Conservation (phyloP, 2,329 filamentous ascomycete species). For the Zasmidium citrigriseum region DNA sequence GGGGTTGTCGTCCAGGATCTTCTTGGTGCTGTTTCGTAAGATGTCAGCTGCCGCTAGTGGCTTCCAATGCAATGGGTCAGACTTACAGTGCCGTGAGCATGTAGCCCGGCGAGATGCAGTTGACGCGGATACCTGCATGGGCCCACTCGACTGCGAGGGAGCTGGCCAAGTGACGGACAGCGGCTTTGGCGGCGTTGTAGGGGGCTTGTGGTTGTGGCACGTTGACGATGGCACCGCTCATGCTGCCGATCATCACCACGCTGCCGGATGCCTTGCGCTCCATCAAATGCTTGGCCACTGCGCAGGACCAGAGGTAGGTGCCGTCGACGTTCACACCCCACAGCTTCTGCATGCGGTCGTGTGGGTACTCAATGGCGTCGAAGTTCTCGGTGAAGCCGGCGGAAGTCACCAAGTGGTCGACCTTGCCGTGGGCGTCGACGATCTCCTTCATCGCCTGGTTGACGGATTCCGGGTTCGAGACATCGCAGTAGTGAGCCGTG, state of each 20-base stretch:
- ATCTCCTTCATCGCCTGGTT: slow-evolving; percentile 71
- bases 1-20: slow-evolving; percentile 91
- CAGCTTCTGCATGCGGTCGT: slow-evolving; percentile 87
- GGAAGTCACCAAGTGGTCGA: slow-evolving; percentile 92
- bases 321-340: slow-evolving; percentile 94
- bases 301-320: slow-evolving; percentile 84
- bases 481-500: slow-evolving; percentile 87
- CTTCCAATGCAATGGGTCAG: neutral
- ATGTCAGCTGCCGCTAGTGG: slow-evolving; percentile 13
- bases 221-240: slow-evolving; percentile 92
- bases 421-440: slow-evolving; percentile 69
- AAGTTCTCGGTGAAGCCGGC: slow-evolving; percentile 97
- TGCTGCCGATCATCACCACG: slow-evolving; percentile 94
- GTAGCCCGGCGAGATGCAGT: slow-evolving; percentile 93
- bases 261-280: slow-evolving; percentile 74
- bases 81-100: slow-evolving; percentile 91
- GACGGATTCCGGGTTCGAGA: slow-evolving; percentile 78
- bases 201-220: slow-evolving; percentile 91
- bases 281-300: slow-evolving; percentile 86
- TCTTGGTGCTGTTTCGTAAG: slow-evolving; percentile 67
- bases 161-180: slow-evolving; percentile 81
- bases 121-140: slow-evolving; percentile 81
- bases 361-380: slow-evolving; percentile 84
- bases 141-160: slow-evolving; percentile 96
- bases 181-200: slow-evolving; percentile 92